Evolutionary conservation across 805 yeast genomes (phyloP).

Genomic region (Suhomyces pyralidae): DNA sequence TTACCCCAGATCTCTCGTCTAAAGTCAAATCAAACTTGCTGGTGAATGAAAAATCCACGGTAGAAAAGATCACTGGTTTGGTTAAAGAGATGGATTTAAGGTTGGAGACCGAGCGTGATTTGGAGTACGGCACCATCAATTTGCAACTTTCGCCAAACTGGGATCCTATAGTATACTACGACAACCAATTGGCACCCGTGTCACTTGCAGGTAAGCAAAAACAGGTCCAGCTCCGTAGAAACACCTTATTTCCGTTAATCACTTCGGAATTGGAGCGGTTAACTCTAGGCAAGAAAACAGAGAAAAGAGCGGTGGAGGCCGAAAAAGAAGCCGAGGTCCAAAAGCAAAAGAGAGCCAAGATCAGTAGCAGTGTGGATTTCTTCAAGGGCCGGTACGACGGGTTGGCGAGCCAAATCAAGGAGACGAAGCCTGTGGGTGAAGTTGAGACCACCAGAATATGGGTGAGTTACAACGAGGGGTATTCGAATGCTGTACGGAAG

Average conservation of each 20-base stretch:
- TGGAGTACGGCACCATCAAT: slow-evolving; percentile 25
- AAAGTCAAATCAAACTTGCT: slow-evolving; percentile 22
- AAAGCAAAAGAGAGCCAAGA: slow-evolving; percentile 22
- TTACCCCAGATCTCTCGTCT: slow-evolving; percentile 29
- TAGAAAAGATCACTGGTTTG: slow-evolving; percentile 37
- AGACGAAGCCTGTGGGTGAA: neutral
- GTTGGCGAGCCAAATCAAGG: slow-evolving; percentile 25
- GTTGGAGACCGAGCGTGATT: slow-evolving; percentile 36
- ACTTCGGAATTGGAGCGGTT: slow-evolving; percentile 31
- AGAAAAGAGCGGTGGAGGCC: slow-evolving; percentile 22
- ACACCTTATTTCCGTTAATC: slow-evolving; percentile 36
- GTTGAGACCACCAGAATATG: slow-evolving; percentile 49
- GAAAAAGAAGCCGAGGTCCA: slow-evolving; percentile 13
- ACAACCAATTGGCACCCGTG: slow-evolving; percentile 15
- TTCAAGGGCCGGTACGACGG: slow-evolving; percentile 38
- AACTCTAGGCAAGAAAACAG: slow-evolving; percentile 6
- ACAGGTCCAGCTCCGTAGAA: slow-evolving; percentile 27
- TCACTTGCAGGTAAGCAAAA: slow-evolving; percentile 14
- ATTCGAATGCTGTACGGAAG: slow-evolving; percentile 85
- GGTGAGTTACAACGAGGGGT: slow-evolving; percentile 93
- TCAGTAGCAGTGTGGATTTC: slow-evolving; percentile 35
- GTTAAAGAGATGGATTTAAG: slow-evolving; percentile 38
- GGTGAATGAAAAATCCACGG: slow-evolving; percentile 26
- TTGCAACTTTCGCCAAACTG: slow-evolving; percentile 34
- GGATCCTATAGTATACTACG: slow-evolving; percentile 30